These are phyloP conservation scores for Beauveria rudraprayagi DNA, from an alignment of 2,329 filamentous ascomycete species.

Conservation along the genomic window DNA sequence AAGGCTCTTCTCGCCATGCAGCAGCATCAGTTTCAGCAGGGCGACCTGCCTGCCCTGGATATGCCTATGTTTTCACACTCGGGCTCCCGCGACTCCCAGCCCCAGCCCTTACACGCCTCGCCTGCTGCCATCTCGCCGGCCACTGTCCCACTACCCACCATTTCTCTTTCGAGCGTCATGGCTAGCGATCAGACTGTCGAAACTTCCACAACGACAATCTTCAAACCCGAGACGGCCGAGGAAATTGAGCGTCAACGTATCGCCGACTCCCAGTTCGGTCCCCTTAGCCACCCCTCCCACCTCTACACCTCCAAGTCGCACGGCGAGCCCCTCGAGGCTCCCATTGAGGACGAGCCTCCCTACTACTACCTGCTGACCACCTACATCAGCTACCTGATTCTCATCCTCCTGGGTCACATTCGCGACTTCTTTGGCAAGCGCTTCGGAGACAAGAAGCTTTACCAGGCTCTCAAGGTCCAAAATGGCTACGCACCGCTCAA, in stretches of 20 bases:
- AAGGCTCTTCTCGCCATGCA: conserved; percentile 62
- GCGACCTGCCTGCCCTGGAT: background rate
- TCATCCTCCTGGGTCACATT: conserved; percentile 92
- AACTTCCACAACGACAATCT: conserved; percentile 67
- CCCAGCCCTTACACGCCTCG: conserved; percentile 28
- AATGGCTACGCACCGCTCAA: conserved; percentile 94
- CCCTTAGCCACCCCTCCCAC: conserved; percentile 70
- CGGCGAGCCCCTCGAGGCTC: conserved; percentile 70
- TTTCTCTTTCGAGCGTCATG: conserved; percentile 81
- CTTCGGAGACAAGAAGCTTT: conserved; percentile 74
- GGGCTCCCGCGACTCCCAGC: conserved; percentile 1
- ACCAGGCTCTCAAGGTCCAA: conserved; percentile 70
- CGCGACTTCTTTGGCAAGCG: conserved; percentile 97
- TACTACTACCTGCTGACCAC: conserved; percentile 97
- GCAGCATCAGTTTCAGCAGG: conserved; percentile 28
- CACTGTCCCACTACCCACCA: conserved; percentile 74
- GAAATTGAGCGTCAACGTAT: conserved; percentile 69
- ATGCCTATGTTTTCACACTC: background rate
- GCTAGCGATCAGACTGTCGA: conserved; percentile 67
- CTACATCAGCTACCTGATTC: conserved; percentile 93
- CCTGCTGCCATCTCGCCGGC: conserved; percentile 61
- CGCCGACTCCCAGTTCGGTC: conserved; percentile 85
- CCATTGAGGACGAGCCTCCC: conserved; percentile 88
- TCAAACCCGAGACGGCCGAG: conserved; percentile 78
- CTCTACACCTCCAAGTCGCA: conserved; percentile 84